phyloP scores from a whole-genome alignment of 139 green algal genomes.

The Chlorella sp. region DNA sequence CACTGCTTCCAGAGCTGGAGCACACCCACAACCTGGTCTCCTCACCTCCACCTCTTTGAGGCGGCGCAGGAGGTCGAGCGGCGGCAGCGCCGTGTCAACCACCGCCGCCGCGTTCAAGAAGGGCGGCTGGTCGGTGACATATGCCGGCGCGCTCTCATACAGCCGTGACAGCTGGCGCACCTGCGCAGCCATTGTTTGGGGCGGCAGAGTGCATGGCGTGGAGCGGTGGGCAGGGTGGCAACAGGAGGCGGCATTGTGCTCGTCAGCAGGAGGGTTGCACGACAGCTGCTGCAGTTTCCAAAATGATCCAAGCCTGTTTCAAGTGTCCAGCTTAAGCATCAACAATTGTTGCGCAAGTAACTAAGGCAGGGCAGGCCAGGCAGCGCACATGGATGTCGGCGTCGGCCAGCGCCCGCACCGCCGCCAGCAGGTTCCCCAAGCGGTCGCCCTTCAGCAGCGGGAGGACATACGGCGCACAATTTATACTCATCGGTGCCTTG shows the following conservation, averaged over 20 bases:
- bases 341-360: too few relatives aligned
- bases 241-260: too few relatives aligned
- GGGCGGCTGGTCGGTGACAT: slow-evolving; percentile 86
- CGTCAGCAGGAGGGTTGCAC: background rate
- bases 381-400: background rate
- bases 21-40: too few relatives aligned
- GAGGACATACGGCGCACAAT: too few relatives aligned
- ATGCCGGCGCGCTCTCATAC: slow-evolving; percentile 88
- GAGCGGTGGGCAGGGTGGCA: too few relatives aligned
- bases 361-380: too few relatives aligned
- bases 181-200: too few relatives aligned
- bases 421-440: slow-evolving; percentile 40
- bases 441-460: slow-evolving; percentile 37
- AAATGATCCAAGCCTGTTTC: too few relatives aligned
- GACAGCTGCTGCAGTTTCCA: background rate
- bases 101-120: slow-evolving; percentile 92
- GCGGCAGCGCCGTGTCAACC: slow-evolving; percentile 66
- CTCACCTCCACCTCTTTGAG: slow-evolving; percentile 85
- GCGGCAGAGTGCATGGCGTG: background rate
- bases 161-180: slow-evolving; percentile 75
- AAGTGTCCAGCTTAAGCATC: too few relatives aligned
- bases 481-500: background rate
- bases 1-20: too few relatives aligned
- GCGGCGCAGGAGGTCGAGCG: slow-evolving; percentile 65
- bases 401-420: slow-evolving; percentile 15